Base-by-base conservation (phyloP, 2,329 filamentous ascomycete genomes). In the Trichoderma pleuroti region DNA sequence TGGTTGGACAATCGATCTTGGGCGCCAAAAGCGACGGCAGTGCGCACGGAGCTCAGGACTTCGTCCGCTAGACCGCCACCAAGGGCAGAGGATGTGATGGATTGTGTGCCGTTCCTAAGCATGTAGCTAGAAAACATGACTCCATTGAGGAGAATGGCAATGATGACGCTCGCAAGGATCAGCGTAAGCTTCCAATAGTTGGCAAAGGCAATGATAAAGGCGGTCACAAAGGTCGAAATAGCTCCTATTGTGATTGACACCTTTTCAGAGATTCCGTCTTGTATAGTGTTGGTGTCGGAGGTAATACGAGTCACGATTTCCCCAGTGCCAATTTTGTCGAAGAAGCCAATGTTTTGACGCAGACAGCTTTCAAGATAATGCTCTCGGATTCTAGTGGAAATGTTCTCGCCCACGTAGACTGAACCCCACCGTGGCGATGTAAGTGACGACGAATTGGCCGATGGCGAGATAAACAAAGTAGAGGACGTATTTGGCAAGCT, bases 271-370 rank as follows among this genome's bases (percentile, higher is more conserved):
- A 99, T 93, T 70, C 94, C 95, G 74, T 97, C 94, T 80, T 98
- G 95, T 69, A 98, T 91, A 67, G 97, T 84, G 77, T 97, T 98
- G 57, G 93, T 97, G 79, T 98, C 95, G 12, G 94, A 91, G 0
- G 95, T 98, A 75, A 98, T 97, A 73, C 94, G 91, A 1, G 94
- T 97, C 0, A 94, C 97, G 72, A 98, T 93, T 81, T 98, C 96
- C 71, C 95, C 94, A 39, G 94, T 92, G 65, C 94, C 95, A 16
- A 97, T 86, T 77, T 96, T 96, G 80, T 98, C 96, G 81, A 97
- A 97, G 80, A 93, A 97, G 59, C 89, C 94, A 79, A 97, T 95
- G 79, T 97, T 97, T 79, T 97, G 94, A 72, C 89, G 89, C 83
- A 97, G 84, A 77, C 94, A 94, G 73, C 92, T 93, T 75, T 90